These are phyloP conservation scores for Vachellia collinsii DNA, from an alignment of 306 rosid species.

Conservation along the genomic window DNA sequence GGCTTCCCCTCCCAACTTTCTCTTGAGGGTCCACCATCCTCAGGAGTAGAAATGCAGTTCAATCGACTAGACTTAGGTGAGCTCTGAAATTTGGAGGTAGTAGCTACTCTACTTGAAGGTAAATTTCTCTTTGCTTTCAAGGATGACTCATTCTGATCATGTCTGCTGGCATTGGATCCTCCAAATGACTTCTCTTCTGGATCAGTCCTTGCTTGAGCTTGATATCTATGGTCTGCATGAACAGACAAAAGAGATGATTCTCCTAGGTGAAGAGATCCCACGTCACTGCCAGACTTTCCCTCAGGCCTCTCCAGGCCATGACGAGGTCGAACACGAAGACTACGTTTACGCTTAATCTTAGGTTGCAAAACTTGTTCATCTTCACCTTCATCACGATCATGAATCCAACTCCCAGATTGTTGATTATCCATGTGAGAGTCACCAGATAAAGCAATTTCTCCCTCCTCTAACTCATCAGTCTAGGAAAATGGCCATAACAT, in stretches of 20 bases:
- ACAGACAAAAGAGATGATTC: slow-evolving; percentile 68
- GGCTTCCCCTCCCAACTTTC: slow-evolving; percentile 77
- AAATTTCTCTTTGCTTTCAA: slow-evolving; percentile 65
- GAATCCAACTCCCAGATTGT: slow-evolving; percentile 93
- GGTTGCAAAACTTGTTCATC: slow-evolving; percentile 97
- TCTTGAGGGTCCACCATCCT: slow-evolving; percentile 65
- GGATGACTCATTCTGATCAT: slow-evolving; percentile 70
- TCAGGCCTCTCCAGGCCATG: slow-evolving; percentile 79
- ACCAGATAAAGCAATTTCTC: slow-evolving; percentile 88
- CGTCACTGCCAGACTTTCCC: slow-evolving; percentile 71
- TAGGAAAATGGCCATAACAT: slow-evolving; percentile 45
- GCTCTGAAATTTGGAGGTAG: slow-evolving; percentile 65
- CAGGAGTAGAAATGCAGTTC: slow-evolving; percentile 63
- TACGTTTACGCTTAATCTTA: slow-evolving; percentile 89
- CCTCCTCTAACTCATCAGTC: slow-evolving; percentile 95
- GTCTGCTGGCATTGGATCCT: slow-evolving; percentile 60
- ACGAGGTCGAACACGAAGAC: slow-evolving; percentile 91
- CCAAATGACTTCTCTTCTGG: slow-evolving; percentile 58
- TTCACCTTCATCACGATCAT: slow-evolving; percentile 94
- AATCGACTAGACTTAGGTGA: slow-evolving; percentile 78
- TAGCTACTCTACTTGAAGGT: slow-evolving; percentile 67
- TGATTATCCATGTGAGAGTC: slow-evolving; percentile 96
- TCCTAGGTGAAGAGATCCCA: slow-evolving; percentile 54
- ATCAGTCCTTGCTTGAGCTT: slow-evolving; percentile 57
- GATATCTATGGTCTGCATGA: slow-evolving; percentile 67